Base-by-base conservation (phyloP, 768 basidiomycete species). In the Kwoniella heveanensis region DNA sequence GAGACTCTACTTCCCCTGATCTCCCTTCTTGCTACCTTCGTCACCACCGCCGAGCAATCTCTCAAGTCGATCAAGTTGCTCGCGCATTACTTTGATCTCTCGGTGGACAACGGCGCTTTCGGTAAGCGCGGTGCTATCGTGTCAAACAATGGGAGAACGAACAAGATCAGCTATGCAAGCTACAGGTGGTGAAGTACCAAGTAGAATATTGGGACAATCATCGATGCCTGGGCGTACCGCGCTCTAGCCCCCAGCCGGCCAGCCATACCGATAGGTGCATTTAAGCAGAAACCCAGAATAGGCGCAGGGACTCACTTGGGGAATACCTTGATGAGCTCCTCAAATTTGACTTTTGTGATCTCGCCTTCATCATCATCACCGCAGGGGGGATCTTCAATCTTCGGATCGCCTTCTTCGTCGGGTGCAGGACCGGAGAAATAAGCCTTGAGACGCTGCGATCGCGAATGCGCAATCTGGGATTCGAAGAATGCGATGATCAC, bases 401-500 rank as follows among this genome's bases (percentile, higher is more conserved):
- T 74, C 10, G 76, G 70, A 65, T 78, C 74, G 0, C 65, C 77
- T 21, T 79, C 77, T 39, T 77, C 77, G 6, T 77, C 78, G 13
- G 71, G 70, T 2, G 67, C 54, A 7, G 71, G 65, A 24, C 71
- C 73, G 21, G 68, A 39, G 54, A 76, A 74, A 52, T 71, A 70
- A 0, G 57, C 64, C 30, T 66, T 54, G 24, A 76, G 47, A 22
- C 68, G 37, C 51, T 67, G 53, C 25, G 64, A 67, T 10, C 68
- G 58, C 7, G 73, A 57, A 51, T 74, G 69, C 5, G 69, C 51
- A 36, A 76, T 69, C 10, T 83, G 82, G 0, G 90, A 84, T 81
- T 96, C 94, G 71, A 83, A 89, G 32, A 93, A 71, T 0, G 91
- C 89, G 66, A 96, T 89, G 17, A 84, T 54, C 2, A 83, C 81